A percentile compares a stretch with the other conserved stretches of the same genome.
Conservation (phyloP, 1,284 basidiomycete species). For the Ustanciosporium gigantosporum region DNA sequence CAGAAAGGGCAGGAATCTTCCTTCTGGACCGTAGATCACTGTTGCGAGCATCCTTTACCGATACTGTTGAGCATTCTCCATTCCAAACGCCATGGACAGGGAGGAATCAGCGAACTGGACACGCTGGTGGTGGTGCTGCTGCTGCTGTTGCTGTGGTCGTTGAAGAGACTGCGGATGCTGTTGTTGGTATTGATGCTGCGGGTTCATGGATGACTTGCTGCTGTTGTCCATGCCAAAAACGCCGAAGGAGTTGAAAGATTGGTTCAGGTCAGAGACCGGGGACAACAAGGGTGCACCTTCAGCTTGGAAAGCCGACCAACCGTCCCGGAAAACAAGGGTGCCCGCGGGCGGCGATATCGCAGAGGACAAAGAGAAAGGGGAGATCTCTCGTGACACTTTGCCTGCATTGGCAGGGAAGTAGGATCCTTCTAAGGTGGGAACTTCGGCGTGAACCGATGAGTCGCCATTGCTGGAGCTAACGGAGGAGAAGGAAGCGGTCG, state of each 20-base stretch:
- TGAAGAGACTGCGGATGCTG: too few species aligned
- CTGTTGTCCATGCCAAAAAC: conserved; percentile 3
- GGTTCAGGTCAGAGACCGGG: conserved; percentile 21
- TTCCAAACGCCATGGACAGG: too few species aligned
- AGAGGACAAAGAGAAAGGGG: conserved; percentile 12
- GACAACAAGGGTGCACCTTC: conserved; percentile 8
- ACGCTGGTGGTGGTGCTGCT: too few species aligned
- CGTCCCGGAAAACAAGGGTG: conserved; percentile 8
- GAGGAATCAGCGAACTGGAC: too few species aligned
- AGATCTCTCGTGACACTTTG: conserved; percentile 8
- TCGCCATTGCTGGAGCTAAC: conserved; percentile 25
- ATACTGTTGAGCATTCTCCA: too few species aligned
- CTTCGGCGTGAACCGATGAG: conserved; percentile 6
- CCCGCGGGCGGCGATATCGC: conserved; percentile 4
- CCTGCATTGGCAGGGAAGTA: conserved; percentile 7
- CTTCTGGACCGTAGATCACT: too few species aligned
- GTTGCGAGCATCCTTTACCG: too few species aligned
- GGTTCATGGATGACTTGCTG: neutral
- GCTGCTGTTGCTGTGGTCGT: neutral
- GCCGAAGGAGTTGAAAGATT: conserved; percentile 11
- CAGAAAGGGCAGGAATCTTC: too few species aligned
- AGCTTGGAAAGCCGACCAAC: conserved; percentile 7
- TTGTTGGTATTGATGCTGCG: neutral
- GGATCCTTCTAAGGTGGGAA: conserved; percentile 5
- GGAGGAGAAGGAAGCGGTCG: conserved; percentile 14